A percentile compares a stretch with the other conserved stretches of the same genome.
These are phyloP conservation scores for Phalaenopsis hybrid DNA, from an alignment of 116 monocot species.

Conservation along the genomic window DNA sequence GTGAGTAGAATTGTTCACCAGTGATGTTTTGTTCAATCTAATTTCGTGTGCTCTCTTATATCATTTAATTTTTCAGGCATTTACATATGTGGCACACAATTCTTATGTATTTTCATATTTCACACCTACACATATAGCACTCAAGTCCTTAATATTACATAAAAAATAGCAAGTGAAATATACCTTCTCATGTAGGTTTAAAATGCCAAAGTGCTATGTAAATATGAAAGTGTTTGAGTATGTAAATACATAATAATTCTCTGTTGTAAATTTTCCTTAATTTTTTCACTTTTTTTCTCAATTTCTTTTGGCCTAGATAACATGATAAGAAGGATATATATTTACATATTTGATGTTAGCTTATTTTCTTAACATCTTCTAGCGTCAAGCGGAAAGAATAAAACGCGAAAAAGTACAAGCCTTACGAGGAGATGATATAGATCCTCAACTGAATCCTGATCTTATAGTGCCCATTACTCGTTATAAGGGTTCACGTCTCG, in stretches of 20 bases:
- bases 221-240: too few relatives aligned
- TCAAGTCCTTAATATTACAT: too few relatives aligned
- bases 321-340: background rate
- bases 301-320: background rate
- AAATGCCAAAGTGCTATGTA: too few relatives aligned
- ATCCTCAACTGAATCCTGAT: slow-evolving; percentile 65
- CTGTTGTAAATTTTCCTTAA: too few relatives aligned
- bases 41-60: slow-evolving; percentile 1
- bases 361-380: slow-evolving; percentile 6
- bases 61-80: background rate
- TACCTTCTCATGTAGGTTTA: too few relatives aligned
- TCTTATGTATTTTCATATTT: too few relatives aligned
- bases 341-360: background rate
- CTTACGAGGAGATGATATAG: slow-evolving; percentile 78
- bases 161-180: too few relatives aligned
- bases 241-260: too few relatives aligned
- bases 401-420: slow-evolving; percentile 84
- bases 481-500: slow-evolving; percentile 80
- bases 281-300: background rate
- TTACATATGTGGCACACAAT: too few relatives aligned
- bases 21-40: background rate
- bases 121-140: too few relatives aligned
- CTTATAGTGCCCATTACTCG: slow-evolving; percentile 67
- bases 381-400: slow-evolving; percentile 93
- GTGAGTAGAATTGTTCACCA: background rate